Conservation (phyloP, 106 monocot species). For the Alisma plantagoaquatica region DNA sequence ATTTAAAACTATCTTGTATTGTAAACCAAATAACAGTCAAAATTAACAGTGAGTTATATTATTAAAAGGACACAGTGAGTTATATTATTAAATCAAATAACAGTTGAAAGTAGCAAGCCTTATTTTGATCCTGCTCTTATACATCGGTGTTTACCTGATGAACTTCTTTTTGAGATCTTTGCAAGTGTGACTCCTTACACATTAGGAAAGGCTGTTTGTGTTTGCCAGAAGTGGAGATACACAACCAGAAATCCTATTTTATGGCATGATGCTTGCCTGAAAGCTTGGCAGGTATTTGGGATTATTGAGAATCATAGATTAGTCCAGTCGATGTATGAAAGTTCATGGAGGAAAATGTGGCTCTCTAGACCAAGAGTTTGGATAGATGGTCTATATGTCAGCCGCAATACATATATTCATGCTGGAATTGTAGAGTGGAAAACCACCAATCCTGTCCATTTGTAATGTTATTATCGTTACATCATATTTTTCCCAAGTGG, state of each 20-base stretch:
- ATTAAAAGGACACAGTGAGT: too few species aligned
- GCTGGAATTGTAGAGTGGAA: constrained; percentile 83
- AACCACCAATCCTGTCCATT: constrained; percentile 79
- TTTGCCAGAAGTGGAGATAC: constrained; percentile 94
- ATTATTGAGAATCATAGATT: constrained; percentile 47
- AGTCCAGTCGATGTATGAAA: constrained; percentile 52
- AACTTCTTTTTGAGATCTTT: constrained; percentile 91
- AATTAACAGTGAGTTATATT: too few species aligned
- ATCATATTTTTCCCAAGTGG: constrained; percentile 80
- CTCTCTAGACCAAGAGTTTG: constrained; percentile 73
- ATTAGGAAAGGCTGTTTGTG: constrained; percentile 85
- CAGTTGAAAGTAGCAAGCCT: constrained; percentile 46
- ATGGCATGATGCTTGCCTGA: constrained; percentile 83
- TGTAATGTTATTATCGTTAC: constrained; percentile 92
- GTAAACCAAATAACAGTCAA: too few species aligned
- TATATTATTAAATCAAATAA: too few species aligned
- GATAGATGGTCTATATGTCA: constrained; percentile 91
- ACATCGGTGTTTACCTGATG: constrained; percentile 84
- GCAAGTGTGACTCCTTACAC: constrained; percentile 57
- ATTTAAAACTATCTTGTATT: too few species aligned
- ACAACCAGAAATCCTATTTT: constrained; percentile 71
- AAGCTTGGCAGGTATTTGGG: constrained; percentile 87
- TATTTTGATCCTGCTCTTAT: constrained; percentile 81
- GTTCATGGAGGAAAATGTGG: constrained; percentile 99
- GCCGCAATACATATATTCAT: constrained; percentile 89